phyloP scores from a whole-genome alignment of 805 yeast genomes.

The Candida oleophila region DNA sequence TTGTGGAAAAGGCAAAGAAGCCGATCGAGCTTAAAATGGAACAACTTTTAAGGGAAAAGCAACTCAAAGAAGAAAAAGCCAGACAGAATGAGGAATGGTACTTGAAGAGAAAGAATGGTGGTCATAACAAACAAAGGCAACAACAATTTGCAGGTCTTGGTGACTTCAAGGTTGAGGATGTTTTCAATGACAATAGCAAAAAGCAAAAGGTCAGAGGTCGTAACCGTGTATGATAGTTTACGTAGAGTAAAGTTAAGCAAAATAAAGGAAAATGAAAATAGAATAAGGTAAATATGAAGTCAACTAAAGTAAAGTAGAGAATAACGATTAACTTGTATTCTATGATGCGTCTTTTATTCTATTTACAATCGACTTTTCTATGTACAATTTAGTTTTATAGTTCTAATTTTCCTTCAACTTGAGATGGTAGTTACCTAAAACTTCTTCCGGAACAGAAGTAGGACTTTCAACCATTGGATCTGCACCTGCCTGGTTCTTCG shows the following conservation, averaged over 20 bases:
- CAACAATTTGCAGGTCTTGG: background rate
- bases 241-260: background rate
- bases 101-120: slow-evolving; percentile 12
- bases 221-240: slow-evolving; percentile 2
- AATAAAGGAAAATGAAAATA: background rate
- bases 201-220: slow-evolving; percentile 7
- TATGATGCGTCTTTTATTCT: no score
- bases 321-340: no score
- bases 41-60: slow-evolving; percentile 30
- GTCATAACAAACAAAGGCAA: background rate
- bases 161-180: slow-evolving; percentile 4
- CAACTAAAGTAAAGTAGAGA: background rate
- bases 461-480: slow-evolving; percentile 92
- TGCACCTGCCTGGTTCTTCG: slow-evolving; percentile 84
- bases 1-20: slow-evolving; percentile 21
- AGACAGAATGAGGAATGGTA: slow-evolving; percentile 18
- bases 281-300: no score
- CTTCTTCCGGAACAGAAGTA: slow-evolving; percentile 51
- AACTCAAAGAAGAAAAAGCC: slow-evolving; percentile 24
- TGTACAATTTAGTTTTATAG: background rate
- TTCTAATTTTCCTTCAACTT: slow-evolving; percentile 2
- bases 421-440: slow-evolving; percentile 57
- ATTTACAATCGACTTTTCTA: background rate
- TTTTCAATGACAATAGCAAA: slow-evolving; percentile 1
- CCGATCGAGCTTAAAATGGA: slow-evolving; percentile 45